Base-by-base conservation (phyloP, 495 filamentous ascomycete species). In the Trichoderma gamsii region DNA sequence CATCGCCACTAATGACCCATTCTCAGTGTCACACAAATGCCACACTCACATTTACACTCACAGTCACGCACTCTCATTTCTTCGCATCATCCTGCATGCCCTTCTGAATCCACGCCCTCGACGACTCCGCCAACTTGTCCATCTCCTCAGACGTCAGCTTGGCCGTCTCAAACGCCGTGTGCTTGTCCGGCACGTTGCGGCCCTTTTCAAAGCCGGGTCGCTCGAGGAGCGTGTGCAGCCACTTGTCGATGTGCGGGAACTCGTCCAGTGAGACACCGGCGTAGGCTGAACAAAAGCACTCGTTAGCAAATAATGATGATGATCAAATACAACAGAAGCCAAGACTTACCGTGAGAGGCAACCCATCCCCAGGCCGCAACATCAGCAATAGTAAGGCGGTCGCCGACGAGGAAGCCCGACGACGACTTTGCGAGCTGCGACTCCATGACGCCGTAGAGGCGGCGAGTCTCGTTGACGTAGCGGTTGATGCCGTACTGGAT, bases 401-500 rank as follows among this genome's bases (percentile, higher is more conserved):
- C 85, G 1, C 93, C 93, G 12, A 94, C 90, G 3, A 97, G 78
- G 72, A 88, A 97, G 8, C 79, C 88, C 11, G 85, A 87, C 41
- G 76, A 81, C 9, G 85, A 87, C 67, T 80, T 80, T 21, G 81
- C 77, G 18, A 97, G 86, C 67, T 92, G 91, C 64, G 78, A 82
- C 69, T 97, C 88, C 64, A 97, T 81, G 18, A 94, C 89, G 44
- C 86, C 76, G 78, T 96, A 97, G 21, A 97, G 83, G 0, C 94
- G 87, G 8, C 87, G 82, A 1, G 90, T 90, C 79, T 97, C 93
- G 71, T 88, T 90, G 70, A 83, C 81, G 79, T 97, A 97, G 27
- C 93, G 87, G 69, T 88, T 86, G 69, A 96, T 86, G 66, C 89
- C 92, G 77, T 97, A 97, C 70, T 89, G 81, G 73, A 97, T 93